These are phyloP conservation scores for Zygnema circumcarinatum DNA, from an alignment of 139 green algal species.

Conservation along the genomic window DNA sequence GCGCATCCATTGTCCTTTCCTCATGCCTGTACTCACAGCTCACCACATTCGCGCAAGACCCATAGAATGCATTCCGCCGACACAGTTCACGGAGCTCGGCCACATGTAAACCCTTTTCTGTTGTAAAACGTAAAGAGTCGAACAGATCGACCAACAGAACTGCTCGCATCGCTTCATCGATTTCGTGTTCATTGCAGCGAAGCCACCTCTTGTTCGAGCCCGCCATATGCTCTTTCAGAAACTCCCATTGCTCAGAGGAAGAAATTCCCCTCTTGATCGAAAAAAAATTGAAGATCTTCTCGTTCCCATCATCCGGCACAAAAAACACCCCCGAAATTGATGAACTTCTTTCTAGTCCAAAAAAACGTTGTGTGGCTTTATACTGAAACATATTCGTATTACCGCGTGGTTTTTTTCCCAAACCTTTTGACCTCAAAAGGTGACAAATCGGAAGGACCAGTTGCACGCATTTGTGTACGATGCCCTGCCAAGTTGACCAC, in stretches of 20 bases:
- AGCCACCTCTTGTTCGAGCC: not conserved
- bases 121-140: not conserved
- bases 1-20: too few relatives aligned
- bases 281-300: not conserved
- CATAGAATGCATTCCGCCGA: too few relatives aligned
- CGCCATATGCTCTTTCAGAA: not conserved
- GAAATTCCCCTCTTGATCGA: not conserved
- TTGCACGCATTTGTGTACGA: not conserved
- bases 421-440: not conserved
- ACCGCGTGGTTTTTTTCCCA: not conserved
- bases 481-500: not conserved
- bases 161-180: not conserved
- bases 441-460: not conserved
- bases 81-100: too few relatives aligned
- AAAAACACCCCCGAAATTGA: not conserved
- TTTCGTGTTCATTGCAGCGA: not conserved
- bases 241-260: too few relatives aligned
- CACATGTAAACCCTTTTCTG: too few relatives aligned
- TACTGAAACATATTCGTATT: not conserved
- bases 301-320: not conserved
- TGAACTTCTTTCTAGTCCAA: too few relatives aligned
- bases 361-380: not conserved
- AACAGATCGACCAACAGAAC: not conserved
- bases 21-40: too few relatives aligned
- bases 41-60: too few relatives aligned